Evolutionary conservation across 352 stramenopile species (phyloP).

Genomic region (Phytophthora vignae): DNA sequence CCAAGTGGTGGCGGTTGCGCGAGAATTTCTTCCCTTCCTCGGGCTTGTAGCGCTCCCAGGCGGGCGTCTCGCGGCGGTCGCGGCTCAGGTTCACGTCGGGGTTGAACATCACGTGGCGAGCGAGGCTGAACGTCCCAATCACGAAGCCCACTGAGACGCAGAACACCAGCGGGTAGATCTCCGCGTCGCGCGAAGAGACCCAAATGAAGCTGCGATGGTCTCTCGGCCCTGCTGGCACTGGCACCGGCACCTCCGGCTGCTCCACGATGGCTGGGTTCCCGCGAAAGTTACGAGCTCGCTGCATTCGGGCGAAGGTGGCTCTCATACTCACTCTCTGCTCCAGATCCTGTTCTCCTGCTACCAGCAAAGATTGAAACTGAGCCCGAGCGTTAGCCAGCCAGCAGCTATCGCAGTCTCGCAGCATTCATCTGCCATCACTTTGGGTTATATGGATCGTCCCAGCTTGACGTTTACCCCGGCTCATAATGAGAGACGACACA

Average conservation of each 20-base stretch:
- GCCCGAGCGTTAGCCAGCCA: not conserved
- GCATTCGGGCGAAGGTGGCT: conserved; percentile 21
- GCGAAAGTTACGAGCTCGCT: conserved; percentile 21
- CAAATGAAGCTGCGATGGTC: conserved; percentile 28
- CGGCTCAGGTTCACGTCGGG: conserved; percentile 45
- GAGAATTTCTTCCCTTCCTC: conserved; percentile 38
- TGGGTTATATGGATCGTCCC: conserved; percentile 1
- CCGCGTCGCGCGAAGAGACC: conserved; percentile 39
- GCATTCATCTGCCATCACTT: not conserved
- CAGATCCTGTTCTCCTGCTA: not conserved
- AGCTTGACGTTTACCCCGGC: not conserved
- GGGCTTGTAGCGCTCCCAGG: conserved; percentile 40
- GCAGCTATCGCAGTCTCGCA: conserved; percentile 10
- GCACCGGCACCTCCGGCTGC: conserved; percentile 32
- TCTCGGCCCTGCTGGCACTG: conserved; percentile 26
- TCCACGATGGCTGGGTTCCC: conserved; percentile 15
- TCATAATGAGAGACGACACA: not conserved
- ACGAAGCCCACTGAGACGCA: conserved; percentile 32
- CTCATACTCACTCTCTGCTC: conserved; percentile 19
- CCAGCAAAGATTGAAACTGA: conserved; percentile 9
- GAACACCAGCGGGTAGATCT: conserved; percentile 44
- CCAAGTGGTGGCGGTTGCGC: conserved; percentile 38
- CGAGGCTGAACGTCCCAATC: conserved; percentile 30
- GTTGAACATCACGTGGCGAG: conserved; percentile 35
- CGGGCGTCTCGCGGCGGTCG: conserved; percentile 34